A percentile compares a stretch with the other conserved stretches of the same genome.
Evolutionary conservation across 2,329 filamentous ascomycete genomes (phyloP).

Genomic region (Ophiostoma himal-ulmi): DNA sequence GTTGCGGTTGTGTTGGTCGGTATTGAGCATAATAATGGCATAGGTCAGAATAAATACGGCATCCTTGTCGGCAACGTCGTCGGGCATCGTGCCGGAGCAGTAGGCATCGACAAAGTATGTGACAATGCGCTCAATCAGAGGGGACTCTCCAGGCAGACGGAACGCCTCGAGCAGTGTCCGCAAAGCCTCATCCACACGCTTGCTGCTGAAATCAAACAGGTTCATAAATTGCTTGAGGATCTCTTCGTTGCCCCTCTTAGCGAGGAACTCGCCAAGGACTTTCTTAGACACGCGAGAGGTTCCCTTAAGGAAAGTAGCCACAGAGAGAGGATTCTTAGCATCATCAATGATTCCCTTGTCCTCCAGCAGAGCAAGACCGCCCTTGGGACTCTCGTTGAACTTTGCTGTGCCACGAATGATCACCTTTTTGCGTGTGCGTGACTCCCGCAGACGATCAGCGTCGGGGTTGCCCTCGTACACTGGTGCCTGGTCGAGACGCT

Average conservation of each 20-base stretch:
- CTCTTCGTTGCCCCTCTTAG: conserved; percentile 82
- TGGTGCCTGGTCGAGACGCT: conserved; percentile 70
- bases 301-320: conserved; percentile 81
- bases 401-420: conserved; percentile 83
- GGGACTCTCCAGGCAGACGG: conserved; percentile 86
- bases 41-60: conserved; percentile 87
- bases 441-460: conserved; percentile 57
- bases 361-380: conserved; percentile 77
- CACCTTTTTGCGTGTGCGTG: conserved; percentile 73
- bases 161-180: conserved; percentile 84
- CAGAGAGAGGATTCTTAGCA: conserved; percentile 63
- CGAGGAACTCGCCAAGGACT: conserved; percentile 83
- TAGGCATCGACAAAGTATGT: conserved; percentile 84
- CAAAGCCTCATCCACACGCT: conserved; percentile 84
- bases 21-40: conserved; percentile 96
- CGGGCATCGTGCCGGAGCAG: conserved; percentile 60
- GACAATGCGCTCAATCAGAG: conserved; percentile 87
- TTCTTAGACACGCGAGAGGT: conserved; percentile 87
- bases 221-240: conserved; percentile 79
- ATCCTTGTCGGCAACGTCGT: conserved; percentile 77
- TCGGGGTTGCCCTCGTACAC: conserved; percentile 61
- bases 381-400: conserved; percentile 93
- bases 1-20: conserved; percentile 93
- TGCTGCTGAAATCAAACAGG: conserved; percentile 80
- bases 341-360: conserved; percentile 80